These are phyloP conservation scores for Lachnellula arida DNA, from an alignment of 2,329 filamentous ascomycete genomes.

Conservation along the genomic window DNA sequence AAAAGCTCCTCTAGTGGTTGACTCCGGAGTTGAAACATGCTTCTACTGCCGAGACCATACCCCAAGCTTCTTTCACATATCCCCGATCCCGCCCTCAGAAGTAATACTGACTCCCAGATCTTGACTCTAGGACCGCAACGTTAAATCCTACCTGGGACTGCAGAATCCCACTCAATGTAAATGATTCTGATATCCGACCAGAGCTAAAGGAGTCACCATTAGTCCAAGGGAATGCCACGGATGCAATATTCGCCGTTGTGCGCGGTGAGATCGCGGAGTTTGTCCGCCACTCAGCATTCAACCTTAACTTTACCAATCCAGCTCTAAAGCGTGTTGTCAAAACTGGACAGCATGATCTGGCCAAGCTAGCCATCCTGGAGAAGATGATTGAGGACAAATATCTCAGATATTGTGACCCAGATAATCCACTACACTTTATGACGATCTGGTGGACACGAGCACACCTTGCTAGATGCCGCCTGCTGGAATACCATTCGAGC, in stretches of 20 bases:
- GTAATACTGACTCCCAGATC: too few relatives aligned
- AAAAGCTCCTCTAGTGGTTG: too few relatives aligned
- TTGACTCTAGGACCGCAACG: constrained; percentile 32
- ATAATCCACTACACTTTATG: constrained; percentile 35
- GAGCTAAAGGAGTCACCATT: constrained; percentile 51
- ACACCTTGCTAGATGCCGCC: constrained; percentile 25
- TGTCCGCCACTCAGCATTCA: constrained; percentile 22
- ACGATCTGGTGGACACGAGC: constrained; percentile 26
- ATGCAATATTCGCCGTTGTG: constrained; percentile 56
- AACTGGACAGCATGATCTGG: constrained; percentile 4
- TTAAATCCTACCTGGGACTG: constrained; percentile 47
- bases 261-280: constrained; percentile 51
- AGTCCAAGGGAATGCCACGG: constrained; percentile 48
- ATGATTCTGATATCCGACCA: constrained; percentile 54
- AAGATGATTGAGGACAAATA: constrained; percentile 38
- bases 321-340: constrained; percentile 20
- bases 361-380: constrained; percentile 33
- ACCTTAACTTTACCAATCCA: constrained; percentile 22
- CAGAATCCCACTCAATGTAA: constrained; percentile 55
- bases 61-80: too few relatives aligned
- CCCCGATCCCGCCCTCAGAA: too few relatives aligned
- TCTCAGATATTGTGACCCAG: constrained; percentile 38
- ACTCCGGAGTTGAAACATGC: too few relatives aligned
- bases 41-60: too few relatives aligned
- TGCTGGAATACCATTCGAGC: constrained; percentile 27